Evolutionary conservation across 495 filamentous ascomycete genomes (phyloP).

Genomic region (Thermothielavioides terrestris): DNA sequence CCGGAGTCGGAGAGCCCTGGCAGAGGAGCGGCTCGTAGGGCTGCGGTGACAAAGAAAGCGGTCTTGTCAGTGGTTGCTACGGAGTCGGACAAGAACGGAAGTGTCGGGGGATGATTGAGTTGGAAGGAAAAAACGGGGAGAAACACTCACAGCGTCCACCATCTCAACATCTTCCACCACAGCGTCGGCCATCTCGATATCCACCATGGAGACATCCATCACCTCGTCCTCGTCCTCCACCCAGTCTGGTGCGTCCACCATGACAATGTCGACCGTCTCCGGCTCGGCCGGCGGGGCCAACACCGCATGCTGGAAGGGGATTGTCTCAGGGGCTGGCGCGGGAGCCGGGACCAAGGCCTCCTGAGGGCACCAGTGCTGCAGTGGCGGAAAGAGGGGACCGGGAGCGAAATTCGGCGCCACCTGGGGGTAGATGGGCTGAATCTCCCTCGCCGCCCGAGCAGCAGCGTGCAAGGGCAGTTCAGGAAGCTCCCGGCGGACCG

Average conservation of each 20-base stretch:
- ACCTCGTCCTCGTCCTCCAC: neutral
- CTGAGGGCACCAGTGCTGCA: neutral
- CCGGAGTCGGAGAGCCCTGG: neutral
- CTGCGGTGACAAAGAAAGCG: neutral
- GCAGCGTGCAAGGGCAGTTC: neutral
- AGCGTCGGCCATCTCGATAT: neutral
- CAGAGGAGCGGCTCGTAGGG: neutral
- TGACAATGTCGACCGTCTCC: neutral
- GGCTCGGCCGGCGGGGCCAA: neutral
- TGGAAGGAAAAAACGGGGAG: neutral
- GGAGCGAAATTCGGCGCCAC: neutral
- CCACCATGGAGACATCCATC: neutral
- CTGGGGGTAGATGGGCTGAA: too few species aligned
- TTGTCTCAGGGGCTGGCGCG: constrained; percentile 2
- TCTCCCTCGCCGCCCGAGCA: neutral
- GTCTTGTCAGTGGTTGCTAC: neutral
- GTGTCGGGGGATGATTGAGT: too few species aligned
- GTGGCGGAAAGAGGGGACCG: neutral
- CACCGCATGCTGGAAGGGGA: neutral
- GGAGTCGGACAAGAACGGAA: neutral
- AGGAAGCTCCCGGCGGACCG: neutral
- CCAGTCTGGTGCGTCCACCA: neutral
- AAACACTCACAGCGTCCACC: neutral
- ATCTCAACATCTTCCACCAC: neutral
- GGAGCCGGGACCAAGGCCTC: neutral